Conservation (phyloP, 441 rosid species). For the Gossypium gossypioides region DNA sequence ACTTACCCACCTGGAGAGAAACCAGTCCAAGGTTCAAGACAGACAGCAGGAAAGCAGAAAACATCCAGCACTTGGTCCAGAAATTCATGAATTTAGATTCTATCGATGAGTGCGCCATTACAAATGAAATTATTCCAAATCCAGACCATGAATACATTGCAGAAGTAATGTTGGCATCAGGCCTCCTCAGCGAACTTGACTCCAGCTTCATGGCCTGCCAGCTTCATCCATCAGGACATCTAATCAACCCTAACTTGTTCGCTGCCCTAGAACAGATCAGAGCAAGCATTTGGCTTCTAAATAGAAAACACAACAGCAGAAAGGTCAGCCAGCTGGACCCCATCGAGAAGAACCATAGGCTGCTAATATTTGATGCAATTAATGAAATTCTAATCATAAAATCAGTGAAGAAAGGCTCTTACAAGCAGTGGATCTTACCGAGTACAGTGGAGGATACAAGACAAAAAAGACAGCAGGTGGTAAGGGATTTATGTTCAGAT, state of each 20-base stretch:
- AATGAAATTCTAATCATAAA: constrained; percentile 56
- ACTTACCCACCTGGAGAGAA: neutral
- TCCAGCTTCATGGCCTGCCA: constrained; percentile 32
- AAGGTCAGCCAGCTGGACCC: constrained; percentile 23
- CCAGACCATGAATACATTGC: constrained; percentile 61
- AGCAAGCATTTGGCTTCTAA: constrained; percentile 22
- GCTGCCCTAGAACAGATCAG: constrained; percentile 51
- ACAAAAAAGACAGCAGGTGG: constrained; percentile 36
- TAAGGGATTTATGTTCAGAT: constrained; percentile 54
- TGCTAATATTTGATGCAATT: constrained; percentile 63
- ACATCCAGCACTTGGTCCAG: constrained; percentile 16
- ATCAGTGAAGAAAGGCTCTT: constrained; percentile 24
- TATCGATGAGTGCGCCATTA: constrained; percentile 20
- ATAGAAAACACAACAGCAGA: constrained; percentile 21
- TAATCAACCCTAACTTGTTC: constrained; percentile 52
- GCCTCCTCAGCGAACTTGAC: constrained; percentile 48
- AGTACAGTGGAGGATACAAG: constrained; percentile 19
- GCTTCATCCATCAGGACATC: constrained; percentile 44
- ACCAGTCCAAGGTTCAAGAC: constrained; percentile 32
- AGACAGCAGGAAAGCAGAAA: constrained; percentile 24
- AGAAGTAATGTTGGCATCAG: constrained; percentile 58
- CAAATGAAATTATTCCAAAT: constrained; percentile 24
- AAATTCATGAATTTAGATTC: constrained; percentile 19
- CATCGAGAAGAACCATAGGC: constrained; percentile 42
- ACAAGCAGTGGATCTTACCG: constrained; percentile 27